Conservation (phyloP, 2,329 filamentous ascomycete genomes). For the Botrytis sinoallii region DNA sequence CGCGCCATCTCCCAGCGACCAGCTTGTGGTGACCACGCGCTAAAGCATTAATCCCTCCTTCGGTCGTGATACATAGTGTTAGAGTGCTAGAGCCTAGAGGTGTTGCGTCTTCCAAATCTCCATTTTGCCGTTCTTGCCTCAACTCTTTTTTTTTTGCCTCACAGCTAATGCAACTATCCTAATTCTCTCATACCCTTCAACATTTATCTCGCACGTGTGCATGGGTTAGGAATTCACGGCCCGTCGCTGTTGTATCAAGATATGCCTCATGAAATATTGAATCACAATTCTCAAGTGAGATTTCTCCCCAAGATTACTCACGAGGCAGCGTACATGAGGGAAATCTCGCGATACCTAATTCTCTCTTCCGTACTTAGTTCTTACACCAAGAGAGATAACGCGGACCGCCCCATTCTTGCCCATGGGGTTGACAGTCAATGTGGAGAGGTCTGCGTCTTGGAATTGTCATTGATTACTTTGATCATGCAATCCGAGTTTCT, state of each 20-base stretch:
- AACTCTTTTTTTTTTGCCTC: not conserved
- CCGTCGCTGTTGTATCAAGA: not conserved
- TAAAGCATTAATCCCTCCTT: not conserved
- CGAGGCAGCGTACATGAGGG: not conserved
- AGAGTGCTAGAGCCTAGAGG: not conserved
- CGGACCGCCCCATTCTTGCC: constrained; percentile 1
- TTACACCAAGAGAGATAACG: not conserved
- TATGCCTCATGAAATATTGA: not conserved
- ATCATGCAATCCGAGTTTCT: not conserved
- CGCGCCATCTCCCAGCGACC: not conserved
- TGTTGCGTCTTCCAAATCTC: not conserved
- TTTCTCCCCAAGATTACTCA: not conserved
- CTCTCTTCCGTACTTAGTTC: constrained; percentile 1
- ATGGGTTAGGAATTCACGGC: not conserved
- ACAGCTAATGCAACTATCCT: not conserved
- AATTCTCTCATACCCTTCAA: not conserved
- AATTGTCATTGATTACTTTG: not conserved
- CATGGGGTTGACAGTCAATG: not conserved
- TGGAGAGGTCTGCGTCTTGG: not conserved
- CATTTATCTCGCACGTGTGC: too few species aligned
- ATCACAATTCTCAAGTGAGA: not conserved
- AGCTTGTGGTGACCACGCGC: not conserved
- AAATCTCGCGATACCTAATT: constrained; percentile 2
- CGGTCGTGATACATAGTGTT: not conserved
- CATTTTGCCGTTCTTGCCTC: not conserved